Conservation (phyloP, 768 basidiomycete genomes). For the Xerocomellus chrysenteron region DNA sequence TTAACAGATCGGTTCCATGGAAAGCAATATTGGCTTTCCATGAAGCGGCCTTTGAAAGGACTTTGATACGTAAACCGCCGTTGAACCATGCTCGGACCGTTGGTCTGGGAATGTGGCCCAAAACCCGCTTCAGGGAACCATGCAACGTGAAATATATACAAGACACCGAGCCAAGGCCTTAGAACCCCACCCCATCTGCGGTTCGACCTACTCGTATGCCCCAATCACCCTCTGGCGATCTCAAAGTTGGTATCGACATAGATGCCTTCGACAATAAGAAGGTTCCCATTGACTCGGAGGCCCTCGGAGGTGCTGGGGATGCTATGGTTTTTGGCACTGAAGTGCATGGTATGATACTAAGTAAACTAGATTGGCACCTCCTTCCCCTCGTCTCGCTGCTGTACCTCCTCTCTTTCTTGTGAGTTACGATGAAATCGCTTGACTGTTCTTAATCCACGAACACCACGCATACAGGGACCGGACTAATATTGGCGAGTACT, state of each 20-base stretch:
- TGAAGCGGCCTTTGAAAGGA: not conserved
- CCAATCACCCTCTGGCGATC: not conserved
- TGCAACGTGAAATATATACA: not conserved
- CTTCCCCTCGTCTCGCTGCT: constrained; percentile 16
- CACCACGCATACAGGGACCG: constrained; percentile 36
- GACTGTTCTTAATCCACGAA: not conserved
- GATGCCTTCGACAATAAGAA: constrained; percentile 7
- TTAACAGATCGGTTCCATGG: not conserved
- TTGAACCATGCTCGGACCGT: not conserved
- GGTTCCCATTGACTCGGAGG: not conserved
- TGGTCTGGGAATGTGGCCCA: not conserved
- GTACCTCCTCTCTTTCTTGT: constrained; percentile 22
- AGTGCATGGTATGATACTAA: constrained; percentile 7
- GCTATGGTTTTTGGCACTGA: not conserved
- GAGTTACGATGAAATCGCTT: not conserved
- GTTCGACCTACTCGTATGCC: constrained; percentile 5
- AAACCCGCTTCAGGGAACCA: constrained; percentile 1
- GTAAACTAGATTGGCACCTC: constrained; percentile 23
- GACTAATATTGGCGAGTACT: constrained; percentile 40
- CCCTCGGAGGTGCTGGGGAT: not conserved
- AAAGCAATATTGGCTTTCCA: not conserved
- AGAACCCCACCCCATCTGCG: not conserved
- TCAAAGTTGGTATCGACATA: not conserved
- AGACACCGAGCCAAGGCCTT: not conserved
- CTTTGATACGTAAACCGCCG: constrained; percentile 1